A percentile compares a stretch with the other conserved stretches of the same genome.
Conservation (phyloP, 257 asterid species). For the Verbena officinalis region DNA sequence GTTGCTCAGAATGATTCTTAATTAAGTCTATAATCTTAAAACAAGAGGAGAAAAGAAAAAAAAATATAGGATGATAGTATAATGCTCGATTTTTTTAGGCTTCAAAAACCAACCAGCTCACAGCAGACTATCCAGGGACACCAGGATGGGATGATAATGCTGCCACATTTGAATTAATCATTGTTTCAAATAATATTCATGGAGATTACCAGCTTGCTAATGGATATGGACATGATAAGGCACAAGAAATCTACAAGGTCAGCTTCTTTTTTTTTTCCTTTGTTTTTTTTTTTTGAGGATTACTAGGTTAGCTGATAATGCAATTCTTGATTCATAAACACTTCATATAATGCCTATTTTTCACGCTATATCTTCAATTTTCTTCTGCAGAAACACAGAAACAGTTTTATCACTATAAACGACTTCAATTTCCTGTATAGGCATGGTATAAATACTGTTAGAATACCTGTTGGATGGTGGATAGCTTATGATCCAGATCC, state of each 20-base stretch:
- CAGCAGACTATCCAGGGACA: conserved; percentile 74
- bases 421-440: conserved; percentile 71
- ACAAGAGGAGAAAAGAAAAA: too few species aligned
- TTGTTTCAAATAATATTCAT: conserved; percentile 55
- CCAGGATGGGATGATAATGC: conserved; percentile 91
- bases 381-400: conserved; percentile 70
- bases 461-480: conserved; percentile 98
- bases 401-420: conserved; percentile 61
- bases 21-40: too few species aligned
- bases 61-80: conserved; percentile 29
- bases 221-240: conserved; percentile 72
- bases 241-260: conserved; percentile 66
- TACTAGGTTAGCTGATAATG: background rate
- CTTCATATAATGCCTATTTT: background rate
- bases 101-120: conserved; percentile 62
- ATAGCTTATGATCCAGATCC: conserved; percentile 74
- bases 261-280: conserved; percentile 13
- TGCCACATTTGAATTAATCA: conserved; percentile 69
- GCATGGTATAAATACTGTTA: conserved; percentile 75
- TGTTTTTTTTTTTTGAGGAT: too few species aligned
- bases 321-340: conserved; percentile 9
- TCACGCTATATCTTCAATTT: conserved; percentile 22
- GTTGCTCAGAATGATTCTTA: too few species aligned
- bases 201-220: conserved; percentile 91
- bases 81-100: conserved; percentile 58